Evolutionary conservation across 805 yeast species (phyloP), one percentile per base, ranked within the genome.

Genomic region (Candida yuanshanica): DNA sequence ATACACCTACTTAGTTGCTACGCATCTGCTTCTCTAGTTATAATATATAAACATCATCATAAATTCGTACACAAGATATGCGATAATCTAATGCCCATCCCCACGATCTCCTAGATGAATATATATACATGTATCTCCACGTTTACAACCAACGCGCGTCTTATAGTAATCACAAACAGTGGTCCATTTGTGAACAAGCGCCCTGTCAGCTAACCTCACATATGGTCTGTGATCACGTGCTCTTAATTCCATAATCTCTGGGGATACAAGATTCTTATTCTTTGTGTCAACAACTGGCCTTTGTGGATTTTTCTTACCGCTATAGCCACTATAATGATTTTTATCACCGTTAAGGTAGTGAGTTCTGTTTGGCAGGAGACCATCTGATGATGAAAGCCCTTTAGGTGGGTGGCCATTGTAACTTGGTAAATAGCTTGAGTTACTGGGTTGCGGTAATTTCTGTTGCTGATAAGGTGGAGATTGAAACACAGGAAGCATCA

Each of bases 111-210:
- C 31, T 11, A 14, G 8, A 27, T 27, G 31, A 4, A 45, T 10
- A 26, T 35, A 45, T 10, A 35, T 21, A 23, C 49, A 45, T n/a
- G n/a, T 12, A 7, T 46, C 39, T 2, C 40, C 49, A 12, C 35
- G 25, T n/a, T 29, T 18, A 36, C 44, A 41, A 14, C 21, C 16
- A 10, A 4, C 5, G 4, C 35, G 21, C 3, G 7, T 18, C 4
- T 11, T 3, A 20, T 18, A 44, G 20, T 16, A 42, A 9, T n/a
- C 26, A 31, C 48, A 45, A 4, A 20, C 17, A 7, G 26, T 17
- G 11, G 32, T 37, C 26, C 34, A 26, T 2, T 23, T 12, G 1
- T 14, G 10, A 1, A 26, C 12, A 4, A 21, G 17, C 11, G 9
- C n/a, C n/a, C 21, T n/a, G 5, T 32, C 25, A 7, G 16, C 14